Evolutionary conservation across 2,329 filamentous ascomycete species (phyloP), one percentile per base, ranked within the genome.

Genomic region (Penicillium sp.): DNA sequence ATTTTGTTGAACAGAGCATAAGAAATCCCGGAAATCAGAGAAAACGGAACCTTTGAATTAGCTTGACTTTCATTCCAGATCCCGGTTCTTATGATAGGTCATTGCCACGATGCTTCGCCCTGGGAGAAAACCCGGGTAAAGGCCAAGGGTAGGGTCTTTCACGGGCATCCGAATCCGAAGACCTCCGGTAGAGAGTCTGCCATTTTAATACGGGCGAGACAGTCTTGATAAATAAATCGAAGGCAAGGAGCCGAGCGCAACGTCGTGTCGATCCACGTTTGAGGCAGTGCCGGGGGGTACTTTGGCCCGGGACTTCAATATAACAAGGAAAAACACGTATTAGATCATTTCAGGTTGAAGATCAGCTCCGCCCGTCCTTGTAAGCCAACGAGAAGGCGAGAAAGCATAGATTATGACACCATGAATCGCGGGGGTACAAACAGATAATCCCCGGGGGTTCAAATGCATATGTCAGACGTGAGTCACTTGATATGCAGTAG

Each of bases 401-500:
- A 31, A 48, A 17, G 42, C 31, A 43, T 23, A 19, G 25, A 51
- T n/a, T 54, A 63, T 66, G 64, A 61, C 65, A 63, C 63, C 63
- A 67, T 60, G 51, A 51, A 49, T 29, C 25, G 45, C 29, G 45
- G 36, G 23, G 23, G 4, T 27, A 23, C 29, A 51, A 23, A 29
- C 38, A 27, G 33, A 54, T 43, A 48, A 47, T 35, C 49, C 48
- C 45, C 17, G 38, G 41, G 41, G 13, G 8, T 21, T 29, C 27
- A 8, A 33, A n/a, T n/a, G 1, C 31, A 25, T 3, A 35, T 51
- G 23, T 61, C 61, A 62, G 59, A 58, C 53, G 49, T 53, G 45
- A 65, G 65, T 66, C 64, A 66, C 57, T 65, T 65, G 65, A 65
- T 63, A 60, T 61, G 56, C 59, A 59, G 44, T 50, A 50, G 27